Evolutionary conservation across 768 basidiomycete species (phyloP), one percentile per base, ranked within the genome.

Genomic region (Tulasnella sp.): DNA sequence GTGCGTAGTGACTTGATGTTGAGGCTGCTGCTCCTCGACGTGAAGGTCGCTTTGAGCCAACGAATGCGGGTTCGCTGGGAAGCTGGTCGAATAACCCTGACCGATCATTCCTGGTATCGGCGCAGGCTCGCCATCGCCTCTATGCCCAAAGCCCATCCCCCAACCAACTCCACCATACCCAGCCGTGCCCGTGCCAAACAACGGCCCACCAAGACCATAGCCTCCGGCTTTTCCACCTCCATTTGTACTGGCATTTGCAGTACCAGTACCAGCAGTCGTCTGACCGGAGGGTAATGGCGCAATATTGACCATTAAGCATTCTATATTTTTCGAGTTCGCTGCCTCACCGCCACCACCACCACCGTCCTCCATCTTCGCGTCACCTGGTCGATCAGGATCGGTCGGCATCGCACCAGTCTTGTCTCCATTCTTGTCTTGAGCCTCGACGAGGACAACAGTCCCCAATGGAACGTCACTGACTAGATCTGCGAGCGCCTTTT

Each of bases 391-490:
- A 17, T 47, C 45, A 48, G 47, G 64, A 53, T 49, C 61, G 66
- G 61, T 62, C 65, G 48, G 58, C 61, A 60, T 62, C 74, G 77
- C 74, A 81, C 80, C 78, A 74, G 82, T 76, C 63, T 71, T 68
- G 54, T 71, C 76, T 41, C 76, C 76, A 38, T 79, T 74, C 58
- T 60, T 52, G 29, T 60, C 58, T 21, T 60, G 52, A 7, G 27
- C 48, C 45, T 48, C 27, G 10, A 49, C 41, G 27, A 74, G 60
- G 64, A 86, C 78, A 52, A 88, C 72, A 47, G 75, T 75, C 7
- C 82, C 82, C 59, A 73, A 75, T 4, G 80, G 78, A 34, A 86
- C 50, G 64, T 83, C 80, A 58, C 76, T 73, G 51, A 43, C 63
- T 32, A 32, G 52, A 13, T 60, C 50, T n/a, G 34, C 42, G 24